Percentiles rank a stretch among this genome's conserved stretches.
Conservation (phyloP, 2,329 filamentous ascomycete species). For the Rasamsonia emersonii region DNA sequence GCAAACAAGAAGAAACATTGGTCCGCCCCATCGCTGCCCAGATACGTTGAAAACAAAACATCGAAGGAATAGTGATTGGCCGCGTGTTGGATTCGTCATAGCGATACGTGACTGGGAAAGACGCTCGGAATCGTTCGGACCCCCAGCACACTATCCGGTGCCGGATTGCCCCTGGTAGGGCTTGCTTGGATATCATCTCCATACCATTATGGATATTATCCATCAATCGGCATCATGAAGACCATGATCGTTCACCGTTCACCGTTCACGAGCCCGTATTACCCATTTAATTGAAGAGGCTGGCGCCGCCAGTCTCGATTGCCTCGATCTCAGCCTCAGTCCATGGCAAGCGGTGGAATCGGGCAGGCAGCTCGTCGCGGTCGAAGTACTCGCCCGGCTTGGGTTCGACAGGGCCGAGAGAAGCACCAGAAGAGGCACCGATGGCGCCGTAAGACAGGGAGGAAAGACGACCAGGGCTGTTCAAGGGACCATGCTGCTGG, state of each 20-base stretch:
- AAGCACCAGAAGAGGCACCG: constrained; percentile 57
- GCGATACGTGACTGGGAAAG: not conserved
- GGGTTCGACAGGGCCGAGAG: constrained; percentile 64
- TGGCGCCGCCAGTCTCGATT: constrained; percentile 86
- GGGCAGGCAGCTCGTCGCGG: constrained; percentile 71
- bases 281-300: constrained; percentile 42
- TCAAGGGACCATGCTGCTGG: constrained; percentile 56
- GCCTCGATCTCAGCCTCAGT: constrained; percentile 84
- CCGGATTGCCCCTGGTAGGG: no score
- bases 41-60: no score
- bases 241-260: constrained; percentile 10
- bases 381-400: constrained; percentile 75
- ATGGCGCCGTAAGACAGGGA: constrained; percentile 31
- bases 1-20: not conserved
- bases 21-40: not conserved
- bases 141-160: no score
- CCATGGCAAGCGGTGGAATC: constrained; percentile 71
- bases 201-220: not conserved
- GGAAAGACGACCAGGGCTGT: constrained; percentile 21
- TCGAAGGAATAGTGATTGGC: not conserved
- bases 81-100: not conserved
- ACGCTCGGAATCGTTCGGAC: no score
- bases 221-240: not conserved
- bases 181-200: no score
- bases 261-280: constrained; percentile 12